These are phyloP conservation scores for Fusarium bulbicola DNA, from an alignment of 2,329 filamentous ascomycete species.

Conservation along the genomic window DNA sequence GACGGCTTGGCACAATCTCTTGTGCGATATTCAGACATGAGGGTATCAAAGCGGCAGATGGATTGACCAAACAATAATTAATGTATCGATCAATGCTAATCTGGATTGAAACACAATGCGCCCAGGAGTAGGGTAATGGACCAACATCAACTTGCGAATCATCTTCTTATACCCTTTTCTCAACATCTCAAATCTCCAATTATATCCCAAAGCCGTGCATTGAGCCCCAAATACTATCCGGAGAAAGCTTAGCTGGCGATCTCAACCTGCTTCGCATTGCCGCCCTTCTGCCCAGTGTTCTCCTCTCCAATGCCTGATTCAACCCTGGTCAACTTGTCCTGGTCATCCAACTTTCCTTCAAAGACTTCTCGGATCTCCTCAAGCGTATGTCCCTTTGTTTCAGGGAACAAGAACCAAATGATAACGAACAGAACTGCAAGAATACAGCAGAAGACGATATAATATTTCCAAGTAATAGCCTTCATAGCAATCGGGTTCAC, in stretches of 20 bases:
- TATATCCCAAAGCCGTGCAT: accelerated
- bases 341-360: slow-evolving; percentile 27
- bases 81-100: background rate
- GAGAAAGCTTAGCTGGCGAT: background rate
- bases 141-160: background rate
- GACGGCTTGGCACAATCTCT: too few relatives aligned
- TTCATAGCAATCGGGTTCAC: slow-evolving; percentile 53
- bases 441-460: slow-evolving; percentile 51
- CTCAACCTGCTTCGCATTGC: background rate
- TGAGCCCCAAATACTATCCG: accelerated
- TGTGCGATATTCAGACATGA: accelerated
- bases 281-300: background rate
- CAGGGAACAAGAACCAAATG: slow-evolving; percentile 51
- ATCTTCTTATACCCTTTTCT: too few relatives aligned
- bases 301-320: background rate
- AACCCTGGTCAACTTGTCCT: background rate
- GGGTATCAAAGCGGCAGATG: background rate
- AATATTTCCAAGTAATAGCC: slow-evolving; percentile 52
- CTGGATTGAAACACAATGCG: accelerated
- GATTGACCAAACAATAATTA: background rate
- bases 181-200: too few relatives aligned
- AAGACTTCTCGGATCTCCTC: slow-evolving; percentile 46
- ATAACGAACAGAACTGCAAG: slow-evolving; percentile 45
- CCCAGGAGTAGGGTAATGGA: too few relatives aligned
- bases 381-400: slow-evolving; percentile 44